Conservation (phyloP, 1,284 basidiomycete species). For the Fereydounia khargensis region DNA sequence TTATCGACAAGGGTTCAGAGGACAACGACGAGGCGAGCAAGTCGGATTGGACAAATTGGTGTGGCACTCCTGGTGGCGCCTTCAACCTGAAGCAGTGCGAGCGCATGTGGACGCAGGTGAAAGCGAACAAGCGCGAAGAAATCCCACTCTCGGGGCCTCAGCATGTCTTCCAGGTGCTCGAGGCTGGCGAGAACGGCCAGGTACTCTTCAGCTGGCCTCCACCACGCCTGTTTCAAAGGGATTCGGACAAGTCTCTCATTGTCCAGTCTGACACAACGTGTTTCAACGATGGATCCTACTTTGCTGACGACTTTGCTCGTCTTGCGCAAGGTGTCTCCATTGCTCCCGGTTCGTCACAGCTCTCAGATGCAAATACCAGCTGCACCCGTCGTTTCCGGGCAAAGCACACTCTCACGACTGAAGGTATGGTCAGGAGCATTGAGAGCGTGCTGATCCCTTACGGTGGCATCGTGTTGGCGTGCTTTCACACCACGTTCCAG, state of each 20-base stretch:
- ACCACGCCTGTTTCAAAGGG: conserved; percentile 30
- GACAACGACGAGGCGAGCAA: conserved; percentile 79
- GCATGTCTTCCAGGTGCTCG: conserved; percentile 79
- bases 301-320: conserved; percentile 76
- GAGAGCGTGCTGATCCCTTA: conserved; percentile 91
- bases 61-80: conserved; percentile 67
- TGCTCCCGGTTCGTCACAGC: conserved; percentile 43
- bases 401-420: conserved; percentile 67
- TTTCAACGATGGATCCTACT: conserved; percentile 65
- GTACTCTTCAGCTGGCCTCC: conserved; percentile 85
- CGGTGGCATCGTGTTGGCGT: conserved; percentile 66
- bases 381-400: conserved; percentile 89
- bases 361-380: conserved; percentile 76
- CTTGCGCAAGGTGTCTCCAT: conserved; percentile 71
- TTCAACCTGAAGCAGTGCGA: conserved; percentile 57
- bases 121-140: conserved; percentile 3
- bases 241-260: conserved; percentile 3
- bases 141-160: conserved; percentile 37
- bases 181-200: conserved; percentile 62
- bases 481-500: conserved; percentile 58
- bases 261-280: conserved; percentile 10
- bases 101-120: conserved; percentile 26
- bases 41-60: conserved; percentile 89
- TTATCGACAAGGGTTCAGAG: conserved; percentile 65
- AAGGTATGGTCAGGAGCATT: conserved; percentile 66